These are phyloP conservation scores for Acanthamoeba lenticulata DNA, from an alignment of 208 protist genomes.

Conservation along the genomic window DNA sequence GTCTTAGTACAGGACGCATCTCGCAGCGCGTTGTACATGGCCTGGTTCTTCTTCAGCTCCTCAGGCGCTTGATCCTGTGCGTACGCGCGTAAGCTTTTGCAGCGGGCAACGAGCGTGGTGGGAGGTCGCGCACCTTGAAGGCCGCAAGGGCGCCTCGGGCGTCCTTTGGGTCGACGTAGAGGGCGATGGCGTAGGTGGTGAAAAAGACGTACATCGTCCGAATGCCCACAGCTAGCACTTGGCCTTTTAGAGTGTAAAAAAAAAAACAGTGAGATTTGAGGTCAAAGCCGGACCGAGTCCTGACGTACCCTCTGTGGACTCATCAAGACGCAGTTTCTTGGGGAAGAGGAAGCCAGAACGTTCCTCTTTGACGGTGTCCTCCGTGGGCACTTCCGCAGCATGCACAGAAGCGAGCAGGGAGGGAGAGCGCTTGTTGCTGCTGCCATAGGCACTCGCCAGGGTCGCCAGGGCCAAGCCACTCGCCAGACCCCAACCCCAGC, in stretches of 20 bases:
- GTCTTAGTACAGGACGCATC: background rate
- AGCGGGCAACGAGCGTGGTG: background rate
- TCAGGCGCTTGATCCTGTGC: background rate
- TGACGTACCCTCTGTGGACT: background rate
- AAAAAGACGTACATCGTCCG: conserved; percentile 62
- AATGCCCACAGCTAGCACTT: conserved; percentile 13
- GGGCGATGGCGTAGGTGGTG: conserved; percentile 50
- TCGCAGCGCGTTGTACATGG: conserved; percentile 9
- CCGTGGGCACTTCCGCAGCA: background rate
- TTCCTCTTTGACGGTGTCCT: conserved; percentile 21
- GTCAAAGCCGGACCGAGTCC: background rate
- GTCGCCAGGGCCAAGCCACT: background rate
- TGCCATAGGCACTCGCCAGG: background rate
- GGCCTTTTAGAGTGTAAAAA: background rate
- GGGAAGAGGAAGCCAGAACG: conserved; percentile 29
- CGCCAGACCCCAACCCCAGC: background rate
- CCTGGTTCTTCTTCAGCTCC: conserved; percentile 49
- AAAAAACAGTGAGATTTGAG: background rate
- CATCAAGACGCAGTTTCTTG: background rate
- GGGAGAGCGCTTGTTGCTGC: background rate
- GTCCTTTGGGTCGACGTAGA: conserved; percentile 48
- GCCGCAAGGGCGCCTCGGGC: background rate
- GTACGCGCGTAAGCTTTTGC: background rate
- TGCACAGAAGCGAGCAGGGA: background rate
- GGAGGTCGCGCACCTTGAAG: background rate